Conservation (phyloP, 2,329 filamentous ascomycete genomes). For the Colletotrichum sp. region DNA sequence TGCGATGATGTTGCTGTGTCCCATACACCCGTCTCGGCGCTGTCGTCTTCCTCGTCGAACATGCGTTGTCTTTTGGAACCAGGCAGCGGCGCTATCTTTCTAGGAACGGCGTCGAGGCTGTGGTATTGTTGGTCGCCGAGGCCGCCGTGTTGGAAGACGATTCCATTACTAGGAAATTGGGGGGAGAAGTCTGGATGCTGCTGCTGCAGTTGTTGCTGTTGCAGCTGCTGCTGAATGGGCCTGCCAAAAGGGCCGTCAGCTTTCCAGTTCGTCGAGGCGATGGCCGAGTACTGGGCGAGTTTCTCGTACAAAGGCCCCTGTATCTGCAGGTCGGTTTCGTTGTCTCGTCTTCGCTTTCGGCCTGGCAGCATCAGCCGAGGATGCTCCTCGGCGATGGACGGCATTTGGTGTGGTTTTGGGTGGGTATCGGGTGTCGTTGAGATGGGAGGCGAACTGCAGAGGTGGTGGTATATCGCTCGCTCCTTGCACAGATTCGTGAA, state of each 20-base stretch:
- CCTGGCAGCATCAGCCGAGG: slow-evolving; percentile 13
- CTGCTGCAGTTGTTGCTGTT: slow-evolving; percentile 7
- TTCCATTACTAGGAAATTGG: not conserved
- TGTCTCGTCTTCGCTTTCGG: slow-evolving; percentile 23
- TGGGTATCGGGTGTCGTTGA: not conserved
- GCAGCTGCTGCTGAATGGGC: slow-evolving; percentile 16
- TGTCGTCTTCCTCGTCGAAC: slow-evolving; percentile 2
- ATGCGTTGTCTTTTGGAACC: slow-evolving; percentile 13
- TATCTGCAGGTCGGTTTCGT: slow-evolving; percentile 16
- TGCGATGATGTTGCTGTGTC: not conserved
- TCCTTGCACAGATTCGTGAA: not conserved
- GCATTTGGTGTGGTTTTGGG: slow-evolving; percentile 6
- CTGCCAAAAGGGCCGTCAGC: slow-evolving; percentile 21
- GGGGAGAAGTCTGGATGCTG: not conserved
- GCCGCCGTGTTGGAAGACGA: slow-evolving; percentile 4
- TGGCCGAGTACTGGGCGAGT: slow-evolving; percentile 19
- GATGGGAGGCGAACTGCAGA: not conserved
- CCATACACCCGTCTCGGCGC: not conserved
- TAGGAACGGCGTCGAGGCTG: not conserved
- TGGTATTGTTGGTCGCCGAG: not conserved
- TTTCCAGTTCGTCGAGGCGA: slow-evolving; percentile 8
- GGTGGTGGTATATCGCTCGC: not conserved
- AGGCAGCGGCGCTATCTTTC: slow-evolving; percentile 13
- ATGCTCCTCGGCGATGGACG: slow-evolving; percentile 22
- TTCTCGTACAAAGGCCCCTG: slow-evolving; percentile 21